Percentiles rank a stretch among this genome's conserved stretches.
Evolutionary conservation across 441 rosid genomes (phyloP).

Genomic region (Lepidium campestre): DNA sequence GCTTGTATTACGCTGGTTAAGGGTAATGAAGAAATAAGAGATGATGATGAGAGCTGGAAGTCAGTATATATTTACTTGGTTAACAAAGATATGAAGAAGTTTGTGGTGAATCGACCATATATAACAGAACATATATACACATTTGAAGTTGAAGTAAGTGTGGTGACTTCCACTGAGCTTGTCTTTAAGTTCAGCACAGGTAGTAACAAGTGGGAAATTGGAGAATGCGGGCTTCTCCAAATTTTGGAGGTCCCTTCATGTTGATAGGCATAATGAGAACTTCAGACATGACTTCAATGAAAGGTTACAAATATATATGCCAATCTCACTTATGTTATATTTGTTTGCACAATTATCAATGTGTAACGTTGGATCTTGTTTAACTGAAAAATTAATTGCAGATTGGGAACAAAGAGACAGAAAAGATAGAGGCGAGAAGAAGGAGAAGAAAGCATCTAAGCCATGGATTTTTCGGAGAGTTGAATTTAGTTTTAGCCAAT

Average conservation of each 20-base stretch:
- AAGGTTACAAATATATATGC: not conserved
- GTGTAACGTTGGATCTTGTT: not conserved
- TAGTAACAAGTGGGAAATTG: not conserved
- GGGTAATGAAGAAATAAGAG: not conserved
- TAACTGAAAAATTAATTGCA: too few relatives aligned
- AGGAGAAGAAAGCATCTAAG: too few relatives aligned
- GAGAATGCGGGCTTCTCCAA: not conserved
- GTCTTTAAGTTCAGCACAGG: not conserved
- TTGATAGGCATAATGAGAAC: not conserved
- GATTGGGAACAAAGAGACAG: too few relatives aligned
- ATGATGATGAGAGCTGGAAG: rapidly evolving
- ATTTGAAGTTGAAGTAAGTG: not conserved
- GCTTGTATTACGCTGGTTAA: not conserved
- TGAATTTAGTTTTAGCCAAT: too few relatives aligned
- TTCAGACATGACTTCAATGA: not conserved
- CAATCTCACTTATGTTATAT: not conserved
- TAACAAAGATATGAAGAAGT: too few relatives aligned
- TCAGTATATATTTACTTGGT: not conserved
- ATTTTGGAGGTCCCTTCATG: not conserved
- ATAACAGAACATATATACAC: not conserved
- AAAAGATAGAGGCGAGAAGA: too few relatives aligned
- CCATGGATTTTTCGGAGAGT: too few relatives aligned
- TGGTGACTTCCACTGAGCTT: slow-evolving; percentile 1
- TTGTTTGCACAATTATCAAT: not conserved
- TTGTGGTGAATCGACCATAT: rapidly evolving